These are phyloP conservation scores for Skeletonema marinoi DNA, from an alignment of 108 stramenopile genomes.

Conservation along the genomic window DNA sequence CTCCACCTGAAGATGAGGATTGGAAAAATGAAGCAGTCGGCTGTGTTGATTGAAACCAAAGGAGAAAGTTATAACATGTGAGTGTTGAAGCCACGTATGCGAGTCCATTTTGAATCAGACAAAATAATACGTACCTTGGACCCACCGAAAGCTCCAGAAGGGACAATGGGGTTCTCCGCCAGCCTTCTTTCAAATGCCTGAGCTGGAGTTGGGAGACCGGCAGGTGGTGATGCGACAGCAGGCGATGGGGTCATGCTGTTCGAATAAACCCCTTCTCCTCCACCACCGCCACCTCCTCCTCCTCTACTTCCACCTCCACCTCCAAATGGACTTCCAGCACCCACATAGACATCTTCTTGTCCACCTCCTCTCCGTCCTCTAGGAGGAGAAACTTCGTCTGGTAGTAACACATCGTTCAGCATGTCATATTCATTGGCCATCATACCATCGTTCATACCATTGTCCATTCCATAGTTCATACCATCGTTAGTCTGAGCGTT, in stretches of 20 bases:
- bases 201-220: conserved; percentile 7
- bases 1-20: background rate
- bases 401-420: conserved; percentile 4
- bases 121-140: background rate
- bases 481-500: background rate
- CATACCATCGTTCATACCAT: background rate
- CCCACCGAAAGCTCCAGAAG: conserved; percentile 1
- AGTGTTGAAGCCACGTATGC: background rate
- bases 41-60: background rate
- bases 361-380: conserved; percentile 4
- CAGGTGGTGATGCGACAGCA: background rate
- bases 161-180: conserved; percentile 9
- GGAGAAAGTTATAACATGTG: background rate
- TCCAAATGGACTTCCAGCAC: background rate
- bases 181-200: conserved; percentile 6
- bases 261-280: background rate
- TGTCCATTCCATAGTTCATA: background rate
- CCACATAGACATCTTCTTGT: background rate
- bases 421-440: background rate
- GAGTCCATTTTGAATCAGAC: background rate
- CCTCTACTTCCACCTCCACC: no score
- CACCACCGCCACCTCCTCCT: no score
- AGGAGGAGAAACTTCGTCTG: background rate
- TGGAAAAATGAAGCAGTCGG: conserved; percentile 7
- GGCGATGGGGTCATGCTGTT: background rate